Evolutionary conservation across 306 rosid species (phyloP).

Genomic region (Lithocarpus polystachyus): DNA sequence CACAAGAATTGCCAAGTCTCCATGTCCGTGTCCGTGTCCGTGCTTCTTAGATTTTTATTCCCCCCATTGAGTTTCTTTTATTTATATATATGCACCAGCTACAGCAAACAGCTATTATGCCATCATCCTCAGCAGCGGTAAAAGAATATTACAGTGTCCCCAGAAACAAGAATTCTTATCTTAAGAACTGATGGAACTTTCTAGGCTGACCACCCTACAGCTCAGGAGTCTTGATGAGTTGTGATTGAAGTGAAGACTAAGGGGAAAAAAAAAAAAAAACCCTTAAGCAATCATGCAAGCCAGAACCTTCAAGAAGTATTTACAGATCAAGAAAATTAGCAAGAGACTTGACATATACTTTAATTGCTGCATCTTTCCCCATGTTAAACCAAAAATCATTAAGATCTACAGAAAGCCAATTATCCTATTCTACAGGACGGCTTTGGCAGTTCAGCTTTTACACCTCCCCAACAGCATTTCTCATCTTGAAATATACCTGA

Average conservation of each 20-base stretch:
- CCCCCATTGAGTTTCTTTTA: too few relatives aligned
- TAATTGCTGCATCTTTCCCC: not conserved
- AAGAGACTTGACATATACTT: not conserved
- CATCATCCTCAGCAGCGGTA: not conserved
- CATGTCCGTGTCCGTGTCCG: too few relatives aligned
- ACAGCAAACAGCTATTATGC: slow-evolving; percentile 8
- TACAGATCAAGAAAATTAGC: not conserved
- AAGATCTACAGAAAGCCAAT: not conserved
- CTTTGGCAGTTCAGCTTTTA: not conserved
- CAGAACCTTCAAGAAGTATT: not conserved
- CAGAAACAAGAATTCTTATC: not conserved
- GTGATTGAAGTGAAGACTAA: not conserved
- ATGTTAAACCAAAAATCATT: not conserved
- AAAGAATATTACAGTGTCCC: not conserved
- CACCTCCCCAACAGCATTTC: not conserved
- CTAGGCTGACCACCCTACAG: too few relatives aligned
- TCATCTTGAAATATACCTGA: too few relatives aligned
- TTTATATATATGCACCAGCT: not conserved
- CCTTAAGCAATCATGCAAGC: not conserved
- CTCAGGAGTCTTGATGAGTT: not conserved
- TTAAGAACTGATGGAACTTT: not conserved
- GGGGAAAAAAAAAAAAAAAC: not conserved
- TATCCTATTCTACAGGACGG: not conserved
- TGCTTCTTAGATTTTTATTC: too few relatives aligned
- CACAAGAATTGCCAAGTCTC: too few relatives aligned